Evolutionary conservation across 768 basidiomycete species (phyloP).

Genomic region (Pholiota microspora): DNA sequence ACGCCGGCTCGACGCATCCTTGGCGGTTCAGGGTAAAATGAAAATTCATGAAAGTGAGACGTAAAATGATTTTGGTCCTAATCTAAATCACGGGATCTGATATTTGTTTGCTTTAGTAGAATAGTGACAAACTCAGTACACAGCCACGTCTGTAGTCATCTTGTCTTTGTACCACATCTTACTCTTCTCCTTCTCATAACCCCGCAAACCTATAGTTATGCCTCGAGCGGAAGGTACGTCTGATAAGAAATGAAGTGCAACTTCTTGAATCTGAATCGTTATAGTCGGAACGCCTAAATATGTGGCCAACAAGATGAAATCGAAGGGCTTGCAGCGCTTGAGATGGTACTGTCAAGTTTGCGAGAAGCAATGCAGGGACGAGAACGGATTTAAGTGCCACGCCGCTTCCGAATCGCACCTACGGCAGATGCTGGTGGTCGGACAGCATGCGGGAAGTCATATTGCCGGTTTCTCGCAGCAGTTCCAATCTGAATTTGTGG

Average conservation of each 20-base stretch:
- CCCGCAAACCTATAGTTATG: conserved; percentile 41
- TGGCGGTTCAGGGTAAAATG: background rate
- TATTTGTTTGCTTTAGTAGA: background rate
- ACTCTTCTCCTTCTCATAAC: background rate
- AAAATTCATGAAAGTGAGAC: background rate
- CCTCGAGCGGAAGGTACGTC: conserved; percentile 78
- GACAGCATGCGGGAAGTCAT: conserved; percentile 89
- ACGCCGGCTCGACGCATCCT: background rate
- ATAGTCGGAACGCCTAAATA: conserved; percentile 86
- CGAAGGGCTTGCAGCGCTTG: conserved; percentile 92
- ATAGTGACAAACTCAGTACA: conserved; percentile 2
- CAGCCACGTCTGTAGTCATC: conserved; percentile 14
- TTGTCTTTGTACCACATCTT: conserved; percentile 11
- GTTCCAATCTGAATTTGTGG: conserved; percentile 93
- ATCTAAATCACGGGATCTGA: background rate
- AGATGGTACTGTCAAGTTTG: conserved; percentile 99
- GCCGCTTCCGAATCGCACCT: conserved; percentile 85
- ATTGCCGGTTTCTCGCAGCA: conserved; percentile 86
- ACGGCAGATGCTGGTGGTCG: conserved; percentile 96
- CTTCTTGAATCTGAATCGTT: background rate
- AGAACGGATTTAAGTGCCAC: conserved; percentile 99
- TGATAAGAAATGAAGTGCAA: too few species aligned
- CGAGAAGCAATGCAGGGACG: conserved; percentile 97
- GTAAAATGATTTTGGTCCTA: background rate
- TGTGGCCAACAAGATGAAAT: conserved; percentile 95